Percentiles rank a stretch among this genome's conserved stretches.
phyloP scores from a whole-genome alignment of 2,329 filamentous ascomycete species.

The Furcasterigmium furcatum region DNA sequence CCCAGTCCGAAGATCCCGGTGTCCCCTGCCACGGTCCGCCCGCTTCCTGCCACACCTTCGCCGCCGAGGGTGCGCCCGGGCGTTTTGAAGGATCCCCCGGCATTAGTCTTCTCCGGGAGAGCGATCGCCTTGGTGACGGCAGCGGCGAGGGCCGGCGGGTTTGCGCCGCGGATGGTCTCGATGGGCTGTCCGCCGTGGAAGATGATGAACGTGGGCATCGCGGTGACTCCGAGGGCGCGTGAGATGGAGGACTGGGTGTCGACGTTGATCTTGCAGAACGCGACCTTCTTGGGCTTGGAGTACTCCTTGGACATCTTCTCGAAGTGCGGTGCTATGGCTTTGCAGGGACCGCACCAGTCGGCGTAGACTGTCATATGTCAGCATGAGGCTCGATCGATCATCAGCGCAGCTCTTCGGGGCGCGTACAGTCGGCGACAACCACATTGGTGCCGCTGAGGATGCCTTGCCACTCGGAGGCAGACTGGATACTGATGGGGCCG shows the following conservation, averaged over 20 bases:
- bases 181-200: constrained; percentile 73
- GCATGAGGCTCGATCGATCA: too few relatives aligned
- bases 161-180: constrained; percentile 78
- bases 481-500: constrained; percentile 55
- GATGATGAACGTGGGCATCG: constrained; percentile 94
- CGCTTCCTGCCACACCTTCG: constrained; percentile 12
- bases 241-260: constrained; percentile 78
- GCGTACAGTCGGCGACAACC: constrained; percentile 86
- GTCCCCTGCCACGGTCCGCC: constrained; percentile 16
- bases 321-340: constrained; percentile 85
- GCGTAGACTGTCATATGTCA: constrained; percentile 81
- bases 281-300: constrained; percentile 76
- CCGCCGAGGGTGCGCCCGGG: constrained; percentile 53
- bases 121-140: constrained; percentile 71
- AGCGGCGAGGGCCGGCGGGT: constrained; percentile 69
- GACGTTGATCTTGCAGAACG: constrained; percentile 90
- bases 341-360: constrained; percentile 93
- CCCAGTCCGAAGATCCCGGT: constrained; percentile 16
- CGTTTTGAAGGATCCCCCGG: constrained; percentile 46
- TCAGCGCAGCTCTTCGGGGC: too few relatives aligned
- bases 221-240: constrained; percentile 72
- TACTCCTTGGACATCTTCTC: constrained; percentile 78
- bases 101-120: constrained; percentile 38
- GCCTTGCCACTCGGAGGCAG: constrained; percentile 66
- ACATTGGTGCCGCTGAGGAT: constrained; percentile 71